These are phyloP conservation scores for Neofusicoccum laricinum DNA, from an alignment of 2,329 filamentous ascomycete species.

Conservation along the genomic window DNA sequence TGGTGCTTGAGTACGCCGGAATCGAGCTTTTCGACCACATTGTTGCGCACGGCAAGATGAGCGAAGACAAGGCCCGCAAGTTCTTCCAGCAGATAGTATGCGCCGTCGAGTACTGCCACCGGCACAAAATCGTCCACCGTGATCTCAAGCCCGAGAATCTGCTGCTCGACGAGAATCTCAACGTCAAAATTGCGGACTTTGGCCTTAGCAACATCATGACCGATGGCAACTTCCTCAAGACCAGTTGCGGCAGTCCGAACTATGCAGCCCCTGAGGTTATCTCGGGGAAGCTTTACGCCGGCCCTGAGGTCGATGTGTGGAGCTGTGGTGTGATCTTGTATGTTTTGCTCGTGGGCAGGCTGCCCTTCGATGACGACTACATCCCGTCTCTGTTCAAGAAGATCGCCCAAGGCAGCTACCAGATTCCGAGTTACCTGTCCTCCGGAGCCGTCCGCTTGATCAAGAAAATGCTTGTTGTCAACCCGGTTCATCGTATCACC, in stretches of 20 bases:
- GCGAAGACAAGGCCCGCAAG: conserved; percentile 86
- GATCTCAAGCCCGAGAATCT: conserved; percentile 97
- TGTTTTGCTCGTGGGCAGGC: conserved; percentile 61
- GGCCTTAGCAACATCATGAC: conserved; percentile 99
- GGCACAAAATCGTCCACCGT: conserved; percentile 97
- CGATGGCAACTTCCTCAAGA: conserved; percentile 97
- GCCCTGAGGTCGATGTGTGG: conserved; percentile 98
- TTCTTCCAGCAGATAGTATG: conserved; percentile 99
- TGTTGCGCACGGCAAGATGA: conserved; percentile 87
- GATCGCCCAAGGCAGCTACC: conserved; percentile 91
- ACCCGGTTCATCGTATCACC: conserved; percentile 89
- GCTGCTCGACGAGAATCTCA: conserved; percentile 88
- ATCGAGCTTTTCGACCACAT: conserved; percentile 98
- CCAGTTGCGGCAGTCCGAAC: conserved; percentile 95
- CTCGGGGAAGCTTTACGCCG: conserved; percentile 94
- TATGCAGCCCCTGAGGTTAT: conserved; percentile 98
- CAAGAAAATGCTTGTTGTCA: conserved; percentile 90
- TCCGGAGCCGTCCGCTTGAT: conserved; percentile 78
- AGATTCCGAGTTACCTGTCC: conserved; percentile 87
- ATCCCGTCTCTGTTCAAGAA: conserved; percentile 97
- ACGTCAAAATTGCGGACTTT: conserved; percentile 99
- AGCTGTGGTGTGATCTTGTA: conserved; percentile 86
- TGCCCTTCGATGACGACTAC: conserved; percentile 98
- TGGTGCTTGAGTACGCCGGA: conserved; percentile 97
- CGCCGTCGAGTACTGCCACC: conserved; percentile 97